Conservation (phyloP, 768 basidiomycete species). For the Boletus eberwhitei region DNA sequence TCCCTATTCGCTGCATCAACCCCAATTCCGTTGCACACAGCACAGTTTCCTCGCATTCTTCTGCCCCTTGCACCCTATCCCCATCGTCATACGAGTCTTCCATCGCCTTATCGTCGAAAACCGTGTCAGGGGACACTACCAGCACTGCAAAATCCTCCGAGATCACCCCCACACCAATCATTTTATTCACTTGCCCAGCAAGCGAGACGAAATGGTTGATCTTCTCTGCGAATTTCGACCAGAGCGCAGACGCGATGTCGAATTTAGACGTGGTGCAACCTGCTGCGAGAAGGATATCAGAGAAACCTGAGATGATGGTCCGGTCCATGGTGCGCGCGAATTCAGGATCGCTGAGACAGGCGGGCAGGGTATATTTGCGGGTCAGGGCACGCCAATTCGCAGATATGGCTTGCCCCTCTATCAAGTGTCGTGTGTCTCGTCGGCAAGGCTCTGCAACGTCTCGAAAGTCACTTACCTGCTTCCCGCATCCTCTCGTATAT, state of each 20-base stretch:
- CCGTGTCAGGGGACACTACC: constrained; percentile 8
- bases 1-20: constrained; percentile 22
- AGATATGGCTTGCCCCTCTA: constrained; percentile 42
- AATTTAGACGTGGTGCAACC: constrained; percentile 17
- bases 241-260: constrained; percentile 38
- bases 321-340: constrained; percentile 3
- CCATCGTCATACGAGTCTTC: constrained; percentile 27
- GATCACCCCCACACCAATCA: constrained; percentile 20
- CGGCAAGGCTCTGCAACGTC: background rate
- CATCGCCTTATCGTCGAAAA: constrained; percentile 17
- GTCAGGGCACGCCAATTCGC: constrained; percentile 43
- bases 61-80: background rate
- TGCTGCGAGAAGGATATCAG: constrained; percentile 26
- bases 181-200: constrained; percentile 43
- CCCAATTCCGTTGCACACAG: constrained; percentile 36
- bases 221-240: constrained; percentile 39
- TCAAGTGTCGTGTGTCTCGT: background rate
- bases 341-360: constrained; percentile 16
- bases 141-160: constrained; percentile 28
- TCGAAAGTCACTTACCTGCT: constrained; percentile 26
- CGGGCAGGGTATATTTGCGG: constrained; percentile 15
- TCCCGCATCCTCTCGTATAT: constrained; percentile 35
- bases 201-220: constrained; percentile 41
- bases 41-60: constrained; percentile 10
- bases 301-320: constrained; percentile 18